phyloP scores from a whole-genome alignment of 192 early-diverging fungal species.

The Chytriomyces sp. region DNA sequence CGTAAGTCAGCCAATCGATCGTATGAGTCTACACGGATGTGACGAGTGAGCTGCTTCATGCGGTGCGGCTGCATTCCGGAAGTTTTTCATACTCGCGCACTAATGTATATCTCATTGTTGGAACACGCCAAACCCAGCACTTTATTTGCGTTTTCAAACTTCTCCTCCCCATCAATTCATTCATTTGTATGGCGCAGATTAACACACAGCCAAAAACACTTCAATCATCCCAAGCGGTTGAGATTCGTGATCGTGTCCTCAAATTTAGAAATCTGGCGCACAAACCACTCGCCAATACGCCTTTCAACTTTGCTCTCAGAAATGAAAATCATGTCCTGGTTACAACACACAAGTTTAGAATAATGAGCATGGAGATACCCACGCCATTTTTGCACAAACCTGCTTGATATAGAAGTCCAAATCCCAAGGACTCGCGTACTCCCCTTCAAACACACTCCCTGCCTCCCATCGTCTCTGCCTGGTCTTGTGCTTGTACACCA shows the following conservation, averaged over 20 bases:
- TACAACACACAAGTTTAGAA: constrained; percentile 69
- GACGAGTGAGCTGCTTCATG: no score
- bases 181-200: no score
- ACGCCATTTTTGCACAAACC: constrained; percentile 36
- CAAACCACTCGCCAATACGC: constrained; percentile 94
- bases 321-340: constrained; percentile 92
- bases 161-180: no score
- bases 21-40: no score
- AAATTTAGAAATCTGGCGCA: constrained; percentile 92
- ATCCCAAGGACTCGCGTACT: constrained; percentile 80
- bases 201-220: background rate
- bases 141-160: no score
- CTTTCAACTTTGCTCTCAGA: constrained; percentile 92
- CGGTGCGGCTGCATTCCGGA: no score
- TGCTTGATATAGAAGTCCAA: constrained; percentile 92
- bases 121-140: no score
- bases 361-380: constrained; percentile 16
- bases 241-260: constrained; percentile 55
- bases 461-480: constrained; percentile 83
- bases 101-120: no score
- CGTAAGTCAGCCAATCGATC: no score
- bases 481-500: constrained; percentile 94
- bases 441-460: constrained; percentile 85
- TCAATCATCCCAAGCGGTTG: background rate
- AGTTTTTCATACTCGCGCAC: no score